Percentiles rank a stretch among this genome's conserved stretches.
These are phyloP conservation scores for Tulasnella sp. DNA, from an alignment of 768 basidiomycete genomes.

Conservation along the genomic window DNA sequence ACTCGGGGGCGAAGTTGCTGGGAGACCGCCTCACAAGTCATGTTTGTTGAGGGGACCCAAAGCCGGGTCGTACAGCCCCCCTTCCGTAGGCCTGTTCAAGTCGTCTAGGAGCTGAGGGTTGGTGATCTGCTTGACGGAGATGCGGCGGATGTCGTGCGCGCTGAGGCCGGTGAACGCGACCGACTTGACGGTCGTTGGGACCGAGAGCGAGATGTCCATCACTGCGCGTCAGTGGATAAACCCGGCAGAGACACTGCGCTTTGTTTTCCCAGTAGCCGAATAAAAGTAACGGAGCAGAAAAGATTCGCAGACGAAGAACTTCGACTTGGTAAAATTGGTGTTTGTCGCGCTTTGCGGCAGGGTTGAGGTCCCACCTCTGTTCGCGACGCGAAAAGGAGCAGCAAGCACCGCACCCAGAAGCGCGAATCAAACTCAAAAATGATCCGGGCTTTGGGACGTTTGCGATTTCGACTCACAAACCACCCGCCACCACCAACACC, in stretches of 20 bases:
- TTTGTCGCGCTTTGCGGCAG: background rate
- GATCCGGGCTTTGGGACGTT: background rate
- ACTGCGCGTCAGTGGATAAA: background rate
- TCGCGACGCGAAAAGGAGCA: no score
- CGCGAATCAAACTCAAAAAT: background rate
- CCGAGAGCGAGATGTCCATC: constrained; percentile 86
- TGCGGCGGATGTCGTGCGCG: constrained; percentile 74
- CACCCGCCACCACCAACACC: background rate
- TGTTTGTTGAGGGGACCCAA: constrained; percentile 80
- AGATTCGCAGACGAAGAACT: background rate
- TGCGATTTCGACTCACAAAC: background rate
- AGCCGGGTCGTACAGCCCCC: constrained; percentile 90
- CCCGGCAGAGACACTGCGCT: background rate
- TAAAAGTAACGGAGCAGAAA: background rate
- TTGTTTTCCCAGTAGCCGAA: background rate
- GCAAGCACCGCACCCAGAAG: no score
- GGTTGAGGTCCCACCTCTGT: background rate
- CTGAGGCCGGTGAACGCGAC: constrained; percentile 91
- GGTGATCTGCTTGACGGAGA: constrained; percentile 95
- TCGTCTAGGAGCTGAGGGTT: constrained; percentile 92
- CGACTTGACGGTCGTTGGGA: constrained; percentile 74
- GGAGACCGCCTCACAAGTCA: constrained; percentile 55
- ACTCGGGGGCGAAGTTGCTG: background rate
- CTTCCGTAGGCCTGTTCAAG: constrained; percentile 79
- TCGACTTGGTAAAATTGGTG: background rate